Conservation (phyloP, 345 rosid genomes). For the Rubroshorea leprosula region DNA sequence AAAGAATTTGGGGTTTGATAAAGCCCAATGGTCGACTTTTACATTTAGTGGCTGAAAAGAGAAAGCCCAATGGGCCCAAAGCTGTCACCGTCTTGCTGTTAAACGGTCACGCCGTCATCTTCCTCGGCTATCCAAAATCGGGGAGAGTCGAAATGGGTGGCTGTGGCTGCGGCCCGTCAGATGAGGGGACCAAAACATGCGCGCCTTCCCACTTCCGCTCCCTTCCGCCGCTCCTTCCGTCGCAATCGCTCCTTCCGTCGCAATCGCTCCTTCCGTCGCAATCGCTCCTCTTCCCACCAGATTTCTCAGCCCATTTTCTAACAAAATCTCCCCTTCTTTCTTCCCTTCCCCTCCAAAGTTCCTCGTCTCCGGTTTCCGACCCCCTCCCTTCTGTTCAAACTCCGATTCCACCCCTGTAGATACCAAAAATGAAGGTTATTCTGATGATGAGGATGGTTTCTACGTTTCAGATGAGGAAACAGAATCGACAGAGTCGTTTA, state of each 20-base stretch:
- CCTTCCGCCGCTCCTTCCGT: conserved; percentile 4
- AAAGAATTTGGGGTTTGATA: too few species aligned
- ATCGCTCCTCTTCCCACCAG: conserved; percentile 5
- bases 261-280: conserved; percentile 14
- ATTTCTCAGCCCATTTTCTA: conserved; percentile 3
- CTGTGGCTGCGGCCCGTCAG: too few species aligned
- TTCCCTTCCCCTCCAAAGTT: conserved; percentile 7
- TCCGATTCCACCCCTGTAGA: conserved; percentile 21
- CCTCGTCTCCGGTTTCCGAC: conserved; percentile 15
- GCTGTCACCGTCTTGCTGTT: too few species aligned
- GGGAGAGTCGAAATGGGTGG: too few species aligned
- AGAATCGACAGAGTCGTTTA: conserved; percentile 17
- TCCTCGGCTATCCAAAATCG: too few species aligned
- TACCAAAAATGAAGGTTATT: conserved; percentile 4
- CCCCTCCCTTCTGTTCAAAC: conserved; percentile 22
- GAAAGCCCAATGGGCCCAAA: too few species aligned
- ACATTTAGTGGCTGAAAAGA: too few species aligned
- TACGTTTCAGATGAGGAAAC: conserved; percentile 32
- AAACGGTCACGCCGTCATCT: too few species aligned
- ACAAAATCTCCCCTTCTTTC: background rate
- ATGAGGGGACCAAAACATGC: conserved; percentile 28
- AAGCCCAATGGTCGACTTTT: too few species aligned
- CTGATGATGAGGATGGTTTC: conserved; percentile 16
- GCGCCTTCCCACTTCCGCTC: conserved; percentile 27
- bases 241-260: too few species aligned